These are phyloP conservation scores for Sporothrix dimorphospora DNA, from an alignment of 2,329 filamentous ascomycete genomes.

Conservation along the genomic window DNA sequence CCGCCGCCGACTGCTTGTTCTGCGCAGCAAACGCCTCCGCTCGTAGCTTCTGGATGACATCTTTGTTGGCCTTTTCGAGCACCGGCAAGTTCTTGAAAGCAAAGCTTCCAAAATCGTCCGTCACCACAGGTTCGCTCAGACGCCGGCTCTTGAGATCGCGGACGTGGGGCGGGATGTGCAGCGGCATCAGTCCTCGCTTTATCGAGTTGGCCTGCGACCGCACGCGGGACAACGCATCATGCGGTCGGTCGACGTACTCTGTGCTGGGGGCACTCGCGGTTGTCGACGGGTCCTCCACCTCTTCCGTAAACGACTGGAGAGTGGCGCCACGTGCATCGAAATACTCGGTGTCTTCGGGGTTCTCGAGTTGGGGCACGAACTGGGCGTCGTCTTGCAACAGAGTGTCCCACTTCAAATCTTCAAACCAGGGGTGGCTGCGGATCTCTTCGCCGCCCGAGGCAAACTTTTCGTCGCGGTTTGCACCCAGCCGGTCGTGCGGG, in stretches of 20 bases:
- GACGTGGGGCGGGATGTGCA: slow-evolving; percentile 96
- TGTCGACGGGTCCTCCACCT: slow-evolving; percentile 86
- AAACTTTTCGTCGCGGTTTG: slow-evolving; percentile 82
- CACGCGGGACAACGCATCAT: slow-evolving; percentile 90
- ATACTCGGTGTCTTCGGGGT: slow-evolving; percentile 97
- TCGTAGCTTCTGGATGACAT: slow-evolving; percentile 93
- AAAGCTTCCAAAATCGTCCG: slow-evolving; percentile 95
- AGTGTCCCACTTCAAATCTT: slow-evolving; percentile 83
- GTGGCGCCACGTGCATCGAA: slow-evolving; percentile 92
- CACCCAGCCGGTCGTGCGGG: slow-evolving; percentile 78
- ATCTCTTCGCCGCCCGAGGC: slow-evolving; percentile 88
- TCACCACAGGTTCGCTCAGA: slow-evolving; percentile 83
- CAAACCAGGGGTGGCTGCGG: slow-evolving; percentile 85
- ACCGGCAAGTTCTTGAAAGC: slow-evolving; percentile 97
- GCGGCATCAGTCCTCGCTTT: slow-evolving; percentile 89
- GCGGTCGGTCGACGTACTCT: slow-evolving; percentile 85
- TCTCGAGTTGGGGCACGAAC: slow-evolving; percentile 89
- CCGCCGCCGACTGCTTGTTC: slow-evolving; percentile 51
- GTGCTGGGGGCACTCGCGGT: slow-evolving; percentile 68
- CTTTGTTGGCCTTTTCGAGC: slow-evolving; percentile 96
- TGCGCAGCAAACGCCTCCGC: slow-evolving; percentile 81
- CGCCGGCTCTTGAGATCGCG: slow-evolving; percentile 85
- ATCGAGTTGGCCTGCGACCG: slow-evolving; percentile 83
- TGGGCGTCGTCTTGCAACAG: slow-evolving; percentile 94
- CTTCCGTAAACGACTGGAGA: slow-evolving; percentile 87